Evolutionary conservation across 2,329 filamentous ascomycete genomes (phyloP).

Genomic region (Aspergillus sp.): DNA sequence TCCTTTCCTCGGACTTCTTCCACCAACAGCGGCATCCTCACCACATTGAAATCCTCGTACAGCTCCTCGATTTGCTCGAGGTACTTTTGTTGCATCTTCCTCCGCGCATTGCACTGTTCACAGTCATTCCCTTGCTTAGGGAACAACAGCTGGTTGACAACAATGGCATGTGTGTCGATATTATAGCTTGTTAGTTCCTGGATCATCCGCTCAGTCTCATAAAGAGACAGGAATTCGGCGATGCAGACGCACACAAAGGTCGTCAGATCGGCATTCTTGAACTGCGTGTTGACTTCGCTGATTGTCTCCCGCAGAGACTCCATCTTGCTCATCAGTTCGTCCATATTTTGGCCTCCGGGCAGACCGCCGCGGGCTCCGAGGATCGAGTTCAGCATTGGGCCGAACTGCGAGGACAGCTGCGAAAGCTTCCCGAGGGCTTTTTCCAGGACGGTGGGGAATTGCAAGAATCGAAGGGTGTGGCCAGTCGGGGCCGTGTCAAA

Average conservation of each 20-base stretch:
- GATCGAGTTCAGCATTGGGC: slow-evolving; percentile 88
- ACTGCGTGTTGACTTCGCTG: slow-evolving; percentile 90
- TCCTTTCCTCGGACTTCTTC: slow-evolving; percentile 96
- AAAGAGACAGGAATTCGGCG: slow-evolving; percentile 89
- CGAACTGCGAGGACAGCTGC: slow-evolving; percentile 87
- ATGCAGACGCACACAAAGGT: slow-evolving; percentile 99
- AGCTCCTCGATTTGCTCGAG: slow-evolving; percentile 96
- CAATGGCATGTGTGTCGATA: slow-evolving; percentile 95
- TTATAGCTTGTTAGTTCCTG: slow-evolving; percentile 88
- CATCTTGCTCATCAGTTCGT: slow-evolving; percentile 89
- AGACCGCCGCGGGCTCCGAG: slow-evolving; percentile 69
- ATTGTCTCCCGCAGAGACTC: slow-evolving; percentile 90
- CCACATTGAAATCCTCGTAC: slow-evolving; percentile 98
- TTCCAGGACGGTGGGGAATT: slow-evolving; percentile 95
- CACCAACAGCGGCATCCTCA: slow-evolving; percentile 92
- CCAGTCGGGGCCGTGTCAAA: slow-evolving; percentile 98
- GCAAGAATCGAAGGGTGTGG: slow-evolving; percentile 95
- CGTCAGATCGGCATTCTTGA: slow-evolving; percentile 91
- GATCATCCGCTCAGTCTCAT: slow-evolving; percentile 99
- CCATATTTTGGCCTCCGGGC: slow-evolving; percentile 85
- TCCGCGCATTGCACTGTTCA: slow-evolving; percentile 87
- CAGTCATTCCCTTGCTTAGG: slow-evolving; percentile 76
- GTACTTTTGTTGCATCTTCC: slow-evolving; percentile 99
- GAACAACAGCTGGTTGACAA: slow-evolving; percentile 96
- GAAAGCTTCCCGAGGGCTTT: slow-evolving; percentile 97